Conservation (phyloP, 2,329 filamentous ascomycete species). For the Epichloe sp. region DNA sequence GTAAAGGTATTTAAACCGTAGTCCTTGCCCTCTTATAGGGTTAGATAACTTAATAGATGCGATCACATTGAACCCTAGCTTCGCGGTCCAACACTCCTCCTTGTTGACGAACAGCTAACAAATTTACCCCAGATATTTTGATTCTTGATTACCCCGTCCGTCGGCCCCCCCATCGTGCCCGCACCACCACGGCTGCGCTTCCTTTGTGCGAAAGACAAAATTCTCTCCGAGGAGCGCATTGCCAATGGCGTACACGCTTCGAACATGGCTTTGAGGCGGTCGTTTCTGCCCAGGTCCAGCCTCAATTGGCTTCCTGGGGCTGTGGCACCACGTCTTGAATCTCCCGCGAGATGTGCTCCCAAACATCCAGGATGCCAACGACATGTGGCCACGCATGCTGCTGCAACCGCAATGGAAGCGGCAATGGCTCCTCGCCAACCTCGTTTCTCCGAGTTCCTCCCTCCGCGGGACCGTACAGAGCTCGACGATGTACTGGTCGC, state of each 20-base stretch:
- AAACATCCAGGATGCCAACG: conserved; percentile 8
- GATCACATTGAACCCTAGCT: no score
- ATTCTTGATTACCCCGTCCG: not conserved
- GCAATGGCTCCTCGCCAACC: conserved; percentile 1
- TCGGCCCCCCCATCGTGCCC: not conserved
- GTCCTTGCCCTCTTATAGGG: no score
- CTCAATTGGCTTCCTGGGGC: conserved; percentile 9
- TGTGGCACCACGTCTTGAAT: conserved; percentile 11
- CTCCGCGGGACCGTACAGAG: conserved; percentile 6
- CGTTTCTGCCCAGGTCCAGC: conserved; percentile 12
- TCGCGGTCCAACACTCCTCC: no score
- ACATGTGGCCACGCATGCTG: conserved; percentile 13
- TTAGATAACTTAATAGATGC: no score
- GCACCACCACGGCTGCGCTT: not conserved
- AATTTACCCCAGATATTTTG: not conserved
- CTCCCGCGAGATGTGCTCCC: conserved; percentile 10
- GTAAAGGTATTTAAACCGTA: no score
- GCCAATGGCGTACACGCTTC: not conserved
- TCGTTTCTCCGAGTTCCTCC: conserved; percentile 6
- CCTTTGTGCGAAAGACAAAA: not conserved
- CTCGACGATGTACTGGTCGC: conserved; percentile 17
- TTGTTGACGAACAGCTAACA: not conserved
- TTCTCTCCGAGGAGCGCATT: not conserved
- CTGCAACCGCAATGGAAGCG: conserved; percentile 3
- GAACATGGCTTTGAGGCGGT: conserved; percentile 19